A percentile compares a stretch with the other conserved stretches of the same genome.
Evolutionary conservation across 2,329 filamentous ascomycete genomes (phyloP).

Genomic region (Rhynchosporium secalis): DNA sequence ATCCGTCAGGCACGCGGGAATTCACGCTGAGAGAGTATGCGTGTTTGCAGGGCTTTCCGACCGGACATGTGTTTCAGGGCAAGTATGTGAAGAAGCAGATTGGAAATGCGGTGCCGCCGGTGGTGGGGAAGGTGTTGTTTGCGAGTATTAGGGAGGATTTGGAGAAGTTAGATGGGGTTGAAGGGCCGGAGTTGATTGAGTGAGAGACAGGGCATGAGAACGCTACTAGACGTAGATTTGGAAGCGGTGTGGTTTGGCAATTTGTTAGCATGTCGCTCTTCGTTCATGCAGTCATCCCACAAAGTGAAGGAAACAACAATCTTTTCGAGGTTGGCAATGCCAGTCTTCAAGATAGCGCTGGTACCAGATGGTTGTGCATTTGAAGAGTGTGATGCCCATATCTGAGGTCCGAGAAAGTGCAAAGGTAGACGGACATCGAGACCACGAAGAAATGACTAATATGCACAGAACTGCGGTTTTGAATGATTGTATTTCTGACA

Average conservation of each 20-base stretch:
- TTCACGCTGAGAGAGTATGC: constrained; percentile 71
- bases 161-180: constrained; percentile 31
- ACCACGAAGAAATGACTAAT: background rate
- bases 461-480: background rate
- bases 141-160: constrained; percentile 44
- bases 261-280: too few species aligned
- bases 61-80: constrained; percentile 55
- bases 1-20: constrained; percentile 62
- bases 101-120: constrained; percentile 76
- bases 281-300: too few species aligned
- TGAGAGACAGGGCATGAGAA: background rate
- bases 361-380: too few species aligned
- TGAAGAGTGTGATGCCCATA: too few species aligned
- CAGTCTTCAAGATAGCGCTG: too few species aligned
- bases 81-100: constrained; percentile 61
- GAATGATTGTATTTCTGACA: background rate
- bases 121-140: constrained; percentile 48
- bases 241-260: too few species aligned
- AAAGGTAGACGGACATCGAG: background rate
- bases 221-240: background rate
- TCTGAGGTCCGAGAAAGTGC: background rate
- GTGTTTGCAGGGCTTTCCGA: constrained; percentile 67
- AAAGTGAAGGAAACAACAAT: too few species aligned
- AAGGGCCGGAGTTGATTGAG: constrained; percentile 35
- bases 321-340: too few species aligned